A percentile compares a stretch with the other conserved stretches of the same genome.
Evolutionary conservation across 805 yeast genomes (phyloP).

Genomic region (Cyberlindnera suaveolens): DNA sequence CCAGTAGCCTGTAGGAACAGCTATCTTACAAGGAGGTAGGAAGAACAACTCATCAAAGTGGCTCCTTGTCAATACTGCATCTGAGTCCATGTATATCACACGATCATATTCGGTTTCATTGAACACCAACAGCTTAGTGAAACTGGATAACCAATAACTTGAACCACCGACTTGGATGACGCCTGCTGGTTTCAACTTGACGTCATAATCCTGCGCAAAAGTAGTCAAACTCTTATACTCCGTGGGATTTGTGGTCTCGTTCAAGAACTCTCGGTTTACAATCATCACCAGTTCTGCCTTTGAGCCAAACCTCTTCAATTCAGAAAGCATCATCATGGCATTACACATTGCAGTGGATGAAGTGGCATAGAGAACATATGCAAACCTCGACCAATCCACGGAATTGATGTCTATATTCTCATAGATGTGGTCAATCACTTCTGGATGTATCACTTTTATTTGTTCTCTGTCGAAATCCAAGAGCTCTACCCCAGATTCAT

Average conservation of each 20-base stretch:
- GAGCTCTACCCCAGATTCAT: conserved; percentile 1
- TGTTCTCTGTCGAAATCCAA: conserved; percentile 19
- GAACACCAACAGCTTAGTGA: conserved; percentile 51
- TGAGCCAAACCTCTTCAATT: conserved; percentile 32
- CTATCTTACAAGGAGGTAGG: conserved; percentile 39
- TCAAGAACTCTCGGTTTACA: conserved; percentile 26
- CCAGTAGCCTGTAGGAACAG: conserved; percentile 43
- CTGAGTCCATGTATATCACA: conserved; percentile 53
- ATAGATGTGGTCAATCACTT: conserved; percentile 18
- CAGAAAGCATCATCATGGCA: conserved; percentile 41
- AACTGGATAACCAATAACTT: conserved; percentile 40
- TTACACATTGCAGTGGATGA: conserved; percentile 43
- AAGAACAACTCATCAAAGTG: conserved; percentile 47
- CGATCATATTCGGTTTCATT: conserved; percentile 43
- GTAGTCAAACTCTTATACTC: conserved; percentile 7
- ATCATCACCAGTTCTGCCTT: conserved; percentile 44
- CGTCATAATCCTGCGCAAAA: conserved; percentile 8
- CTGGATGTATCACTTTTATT: conserved; percentile 20
- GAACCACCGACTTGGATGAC: conserved; percentile 12
- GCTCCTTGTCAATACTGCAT: conserved; percentile 36
- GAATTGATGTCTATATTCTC: conserved; percentile 11
- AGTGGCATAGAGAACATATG: conserved; percentile 60
- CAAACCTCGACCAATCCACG: conserved; percentile 39
- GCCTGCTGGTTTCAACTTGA: conserved; percentile 13
- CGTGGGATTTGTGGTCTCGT: conserved; percentile 11